Evolutionary conservation across 2,329 filamentous ascomycete genomes (phyloP), one percentile per base, ranked within the genome.

Genomic region (Zasmidium cellare): DNA sequence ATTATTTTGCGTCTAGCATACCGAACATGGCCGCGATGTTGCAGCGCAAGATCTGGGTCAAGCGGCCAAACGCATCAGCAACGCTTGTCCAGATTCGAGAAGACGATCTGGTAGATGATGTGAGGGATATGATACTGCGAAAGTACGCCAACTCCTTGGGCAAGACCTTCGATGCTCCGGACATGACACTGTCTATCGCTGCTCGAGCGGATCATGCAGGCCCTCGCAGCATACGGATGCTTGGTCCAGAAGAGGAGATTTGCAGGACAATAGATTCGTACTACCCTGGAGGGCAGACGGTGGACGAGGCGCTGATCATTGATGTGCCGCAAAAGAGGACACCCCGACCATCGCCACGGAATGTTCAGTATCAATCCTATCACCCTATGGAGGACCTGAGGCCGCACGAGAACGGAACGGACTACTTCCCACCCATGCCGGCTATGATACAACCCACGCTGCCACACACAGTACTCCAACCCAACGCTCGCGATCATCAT

Each of bases 111-210:
- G 92, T 97, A 57, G 94, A 99, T 74, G 93, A 97, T 75, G 88
- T 96, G 61, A 89, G 93, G 67, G 94, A 97, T 67, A 86, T 91
- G 80, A 94, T 97, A 57, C 79, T 97, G 67, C 87, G 86, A 69
- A 97, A 97, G 79, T 99, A 97, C 74, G 86, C 87, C 67, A 97
- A 99, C 76, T 96, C 92, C 14, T 81, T 99, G 23, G 93, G 93
- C 51, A 87, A 87, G 67, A 89, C 84, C 53, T 97, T 92, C 74
- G 94, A 99, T 76, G 84, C 94, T 11, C 94, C 94, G 12, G 94
- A 99, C 74, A 84, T 99, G 57, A 87, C 84, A 11, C 80, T 97
- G 63, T 87, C 89, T 62, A 89, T 97, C 65, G 73, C 82, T 16
- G 85, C 89, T n/a, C 84, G 91, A 56, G 71, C 76, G 44, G 71